Conservation (phyloP, 306 rosid species). For the Bauhinia variegata region DNA sequence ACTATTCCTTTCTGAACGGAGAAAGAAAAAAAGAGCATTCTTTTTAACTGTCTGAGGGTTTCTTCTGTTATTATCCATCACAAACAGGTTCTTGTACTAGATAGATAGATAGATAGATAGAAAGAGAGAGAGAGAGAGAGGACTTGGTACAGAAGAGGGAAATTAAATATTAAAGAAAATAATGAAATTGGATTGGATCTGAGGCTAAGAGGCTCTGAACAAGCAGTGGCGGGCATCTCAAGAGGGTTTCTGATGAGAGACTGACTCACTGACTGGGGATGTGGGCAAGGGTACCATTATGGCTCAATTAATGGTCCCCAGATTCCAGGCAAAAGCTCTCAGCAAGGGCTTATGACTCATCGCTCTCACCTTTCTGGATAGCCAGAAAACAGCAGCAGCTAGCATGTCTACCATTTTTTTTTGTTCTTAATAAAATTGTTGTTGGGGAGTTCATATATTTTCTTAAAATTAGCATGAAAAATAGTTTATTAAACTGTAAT, state of each 20-base stretch:
- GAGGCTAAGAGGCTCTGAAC: conserved; percentile 30
- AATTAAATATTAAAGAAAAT: not conserved
- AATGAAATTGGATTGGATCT: conserved; percentile 14
- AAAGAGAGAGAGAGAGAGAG: not conserved
- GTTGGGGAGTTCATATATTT: not conserved
- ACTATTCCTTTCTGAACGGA: conserved; percentile 14
- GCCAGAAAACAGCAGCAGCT: conserved; percentile 29
- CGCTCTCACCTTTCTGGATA: conserved; percentile 46
- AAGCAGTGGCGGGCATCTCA: conserved; percentile 42
- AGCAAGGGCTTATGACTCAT: conserved; percentile 43
- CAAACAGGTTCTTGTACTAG: not conserved
- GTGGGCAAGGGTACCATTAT: conserved; percentile 28
- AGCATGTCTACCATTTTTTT: not conserved
- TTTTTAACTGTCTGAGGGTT: conserved; percentile 21
- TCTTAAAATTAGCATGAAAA: no score
- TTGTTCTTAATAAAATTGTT: not conserved
- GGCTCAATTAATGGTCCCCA: conserved; percentile 59
- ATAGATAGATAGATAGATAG: no score
- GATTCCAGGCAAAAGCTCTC: conserved; percentile 44
- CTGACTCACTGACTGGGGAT: conserved; percentile 24
- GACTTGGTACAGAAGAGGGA: not conserved
- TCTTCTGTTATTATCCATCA: conserved; percentile 19
- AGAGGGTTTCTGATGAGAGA: conserved; percentile 45
- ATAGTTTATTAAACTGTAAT: no score
- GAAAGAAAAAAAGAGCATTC: conserved; percentile 15